phyloP scores from a whole-genome alignment of 306 rosid genomes.

The Myrica gale region DNA sequence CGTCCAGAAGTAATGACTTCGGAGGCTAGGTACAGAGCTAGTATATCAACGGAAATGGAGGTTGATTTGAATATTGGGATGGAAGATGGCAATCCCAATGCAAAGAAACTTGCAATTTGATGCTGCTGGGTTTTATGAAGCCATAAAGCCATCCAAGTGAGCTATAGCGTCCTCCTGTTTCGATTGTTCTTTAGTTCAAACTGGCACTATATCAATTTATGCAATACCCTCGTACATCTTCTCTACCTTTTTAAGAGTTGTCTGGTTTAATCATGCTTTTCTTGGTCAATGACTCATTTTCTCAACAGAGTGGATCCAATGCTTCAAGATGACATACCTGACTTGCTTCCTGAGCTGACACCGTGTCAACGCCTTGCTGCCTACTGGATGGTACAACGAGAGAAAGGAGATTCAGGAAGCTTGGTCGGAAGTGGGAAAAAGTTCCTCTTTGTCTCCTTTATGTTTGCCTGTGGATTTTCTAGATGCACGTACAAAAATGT shows the following conservation, averaged over 20 bases:
- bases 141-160: constrained; percentile 91
- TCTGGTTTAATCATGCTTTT: constrained; percentile 20
- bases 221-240: not conserved
- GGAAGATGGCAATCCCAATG: constrained; percentile 32
- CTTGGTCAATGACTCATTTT: constrained; percentile 35
- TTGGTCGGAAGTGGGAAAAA: constrained; percentile 45
- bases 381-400: constrained; percentile 91
- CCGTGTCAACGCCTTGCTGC: constrained; percentile 95
- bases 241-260: not conserved
- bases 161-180: constrained; percentile 36
- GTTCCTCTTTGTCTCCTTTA: constrained; percentile 60
- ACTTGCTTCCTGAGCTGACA: constrained; percentile 81
- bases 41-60: constrained; percentile 47
- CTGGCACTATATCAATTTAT: not conserved
- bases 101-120: constrained; percentile 49
- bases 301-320: constrained; percentile 61
- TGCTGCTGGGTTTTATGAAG: constrained; percentile 80
- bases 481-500: constrained; percentile 58
- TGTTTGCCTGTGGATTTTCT: constrained; percentile 76
- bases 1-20: constrained; percentile 81
- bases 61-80: constrained; percentile 39
- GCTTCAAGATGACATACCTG: constrained; percentile 72
- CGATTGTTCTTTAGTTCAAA: constrained; percentile 10
- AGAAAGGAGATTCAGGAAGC: constrained; percentile 51
- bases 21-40: constrained; percentile 62